Conservation (phyloP, 495 filamentous ascomycete genomes). For the Aspergillus diversus region DNA sequence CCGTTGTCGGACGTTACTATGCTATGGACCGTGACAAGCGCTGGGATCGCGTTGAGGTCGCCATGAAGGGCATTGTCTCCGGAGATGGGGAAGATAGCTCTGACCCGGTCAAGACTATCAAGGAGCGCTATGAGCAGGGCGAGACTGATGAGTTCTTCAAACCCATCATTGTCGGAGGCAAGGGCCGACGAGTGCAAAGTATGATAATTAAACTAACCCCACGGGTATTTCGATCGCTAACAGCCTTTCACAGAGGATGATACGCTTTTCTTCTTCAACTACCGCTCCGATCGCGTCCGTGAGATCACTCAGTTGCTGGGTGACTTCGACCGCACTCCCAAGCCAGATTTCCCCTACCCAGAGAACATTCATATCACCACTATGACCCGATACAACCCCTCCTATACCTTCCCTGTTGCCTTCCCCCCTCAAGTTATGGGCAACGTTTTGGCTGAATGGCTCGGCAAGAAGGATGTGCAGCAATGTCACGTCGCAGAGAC, state of each 20-base stretch:
- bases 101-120: slow-evolving; percentile 84
- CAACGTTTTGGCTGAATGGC: slow-evolving; percentile 95
- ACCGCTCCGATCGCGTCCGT: slow-evolving; percentile 96
- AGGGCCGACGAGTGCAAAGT: slow-evolving; percentile 83
- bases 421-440: slow-evolving; percentile 95
- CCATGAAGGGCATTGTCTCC: slow-evolving; percentile 78
- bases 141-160: slow-evolving; percentile 98
- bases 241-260: slow-evolving; percentile 66
- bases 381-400: slow-evolving; percentile 98
- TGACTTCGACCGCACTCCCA: slow-evolving; percentile 85
- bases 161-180: slow-evolving; percentile 91
- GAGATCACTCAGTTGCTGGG: slow-evolving; percentile 95
- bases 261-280: slow-evolving; percentile 99
- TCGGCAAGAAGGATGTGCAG: slow-evolving; percentile 81
- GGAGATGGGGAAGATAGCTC: slow-evolving; percentile 85
- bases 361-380: slow-evolving; percentile 89
- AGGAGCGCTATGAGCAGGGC: slow-evolving; percentile 80
- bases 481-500: slow-evolving; percentile 98
- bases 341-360: slow-evolving; percentile 91
- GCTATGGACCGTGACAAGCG: slow-evolving; percentile 99
- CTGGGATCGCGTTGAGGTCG: slow-evolving; percentile 93
- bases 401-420: slow-evolving; percentile 90
- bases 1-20: slow-evolving; percentile 93
- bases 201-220: slow-evolving; percentile 23
- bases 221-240: slow-evolving; percentile 20